Evolutionary conservation across 1,284 basidiomycete genomes (phyloP).

Genomic region (Puccinia sorghi): DNA sequence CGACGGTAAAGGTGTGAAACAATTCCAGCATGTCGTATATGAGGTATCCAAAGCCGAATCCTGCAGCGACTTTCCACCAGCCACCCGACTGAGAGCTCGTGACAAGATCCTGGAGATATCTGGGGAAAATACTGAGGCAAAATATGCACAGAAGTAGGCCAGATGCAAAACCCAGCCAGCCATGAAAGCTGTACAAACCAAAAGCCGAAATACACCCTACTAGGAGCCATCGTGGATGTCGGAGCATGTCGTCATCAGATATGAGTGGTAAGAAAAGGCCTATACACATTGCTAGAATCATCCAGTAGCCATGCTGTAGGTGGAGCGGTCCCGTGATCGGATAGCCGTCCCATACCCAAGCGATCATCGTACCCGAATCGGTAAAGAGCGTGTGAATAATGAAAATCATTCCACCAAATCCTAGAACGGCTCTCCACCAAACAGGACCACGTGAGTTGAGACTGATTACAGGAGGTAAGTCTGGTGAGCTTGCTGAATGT

Average conservation of each 20-base stretch:
- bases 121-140: slow-evolving; percentile 68
- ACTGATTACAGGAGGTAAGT: not conserved
- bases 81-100: slow-evolving; percentile 55
- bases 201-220: slow-evolving; percentile 63
- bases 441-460: not conserved
- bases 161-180: slow-evolving; percentile 75
- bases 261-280: slow-evolving; percentile 60
- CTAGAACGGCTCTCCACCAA: slow-evolving; percentile 58
- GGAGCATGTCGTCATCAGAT: not conserved
- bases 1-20: slow-evolving; percentile 77
- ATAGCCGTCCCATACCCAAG: slow-evolving; percentile 90
- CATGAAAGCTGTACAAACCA: slow-evolving; percentile 66
- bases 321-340: slow-evolving; percentile 74
- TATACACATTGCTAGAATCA: slow-evolving; percentile 68
- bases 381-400: slow-evolving; percentile 74
- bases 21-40: slow-evolving; percentile 69
- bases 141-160: slow-evolving; percentile 71
- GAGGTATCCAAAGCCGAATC: slow-evolving; percentile 66
- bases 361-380: slow-evolving; percentile 78
- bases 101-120: slow-evolving; percentile 61
- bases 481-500: not conserved
- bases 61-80: slow-evolving; percentile 58
- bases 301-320: slow-evolving; percentile 70
- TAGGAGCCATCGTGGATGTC: slow-evolving; percentile 63
- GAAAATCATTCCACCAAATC: slow-evolving; percentile 74